Percentiles rank a stretch among this genome's conserved stretches.
These are phyloP conservation scores for Bolboschoenoplectus hybrid DNA, from an alignment of 202 grass and related monocot species.

Conservation along the genomic window DNA sequence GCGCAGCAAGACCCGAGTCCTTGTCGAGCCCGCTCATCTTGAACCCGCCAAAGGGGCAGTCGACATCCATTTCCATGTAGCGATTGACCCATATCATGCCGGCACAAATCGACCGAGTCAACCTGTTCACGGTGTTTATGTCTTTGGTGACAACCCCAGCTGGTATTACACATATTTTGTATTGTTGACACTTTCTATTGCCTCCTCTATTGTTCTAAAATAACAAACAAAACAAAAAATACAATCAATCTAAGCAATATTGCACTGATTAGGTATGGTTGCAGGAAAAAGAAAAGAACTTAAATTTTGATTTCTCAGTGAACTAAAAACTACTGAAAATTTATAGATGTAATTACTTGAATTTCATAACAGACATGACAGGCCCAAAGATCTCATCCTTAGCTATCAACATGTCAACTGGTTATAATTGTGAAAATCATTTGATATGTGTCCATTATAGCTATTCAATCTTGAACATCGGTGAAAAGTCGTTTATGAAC, in stretches of 20 bases:
- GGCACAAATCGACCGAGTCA: conserved; percentile 66
- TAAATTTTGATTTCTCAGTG: background rate
- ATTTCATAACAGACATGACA: conserved; percentile 77
- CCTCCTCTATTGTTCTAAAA: conserved; percentile 67
- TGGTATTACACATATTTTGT: conserved; percentile 52
- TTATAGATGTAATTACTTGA: conserved; percentile 52
- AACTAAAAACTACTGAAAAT: background rate
- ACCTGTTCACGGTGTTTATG: conserved; percentile 64
- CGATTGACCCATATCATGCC: conserved; percentile 80
- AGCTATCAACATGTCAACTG: conserved; percentile 55
- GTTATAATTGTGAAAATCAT: too few relatives aligned
- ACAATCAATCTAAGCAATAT: background rate
- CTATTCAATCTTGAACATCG: too few relatives aligned
- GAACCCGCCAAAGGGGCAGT: conserved; percentile 59
- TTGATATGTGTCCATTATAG: too few relatives aligned
- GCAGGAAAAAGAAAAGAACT: background rate
- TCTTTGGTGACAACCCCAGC: conserved; percentile 66
- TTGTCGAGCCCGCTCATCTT: conserved; percentile 79
- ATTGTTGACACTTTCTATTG: conserved; percentile 55
- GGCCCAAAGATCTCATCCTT: conserved; percentile 84
- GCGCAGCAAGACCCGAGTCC: conserved; percentile 62
- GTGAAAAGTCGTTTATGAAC: too few relatives aligned
- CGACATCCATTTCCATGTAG: conserved; percentile 56
- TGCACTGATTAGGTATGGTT: background rate
- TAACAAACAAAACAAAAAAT: background rate